These are phyloP conservation scores for Botrytis sinoallii DNA, from an alignment of 2,329 filamentous ascomycete genomes.

Conservation along the genomic window DNA sequence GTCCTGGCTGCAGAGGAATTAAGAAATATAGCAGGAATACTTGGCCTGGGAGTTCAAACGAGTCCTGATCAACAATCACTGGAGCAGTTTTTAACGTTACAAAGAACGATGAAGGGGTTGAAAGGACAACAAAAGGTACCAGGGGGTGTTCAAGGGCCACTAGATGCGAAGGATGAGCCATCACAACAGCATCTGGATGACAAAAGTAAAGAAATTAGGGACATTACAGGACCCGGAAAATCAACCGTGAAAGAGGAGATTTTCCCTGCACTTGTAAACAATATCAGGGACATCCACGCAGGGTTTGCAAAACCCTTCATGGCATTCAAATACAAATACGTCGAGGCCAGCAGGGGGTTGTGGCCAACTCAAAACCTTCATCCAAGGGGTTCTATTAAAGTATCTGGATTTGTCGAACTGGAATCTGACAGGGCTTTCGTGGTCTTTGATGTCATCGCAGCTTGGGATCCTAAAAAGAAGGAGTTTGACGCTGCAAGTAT, in stretches of 20 bases:
- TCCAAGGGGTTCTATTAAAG: conserved; percentile 49
- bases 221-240: conserved; percentile 11
- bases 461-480: conserved; percentile 55
- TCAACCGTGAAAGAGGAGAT: not conserved
- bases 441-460: conserved; percentile 50
- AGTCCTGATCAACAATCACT: conserved; percentile 25
- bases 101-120: conserved; percentile 9
- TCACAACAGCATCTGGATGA: conserved; percentile 21
- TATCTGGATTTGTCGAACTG: conserved; percentile 55
- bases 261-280: not conserved
- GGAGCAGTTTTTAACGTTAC: conserved; percentile 23
- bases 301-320: conserved; percentile 31
- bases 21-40: conserved; percentile 43
- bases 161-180: conserved; percentile 27
- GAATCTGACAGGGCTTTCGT: conserved; percentile 46
- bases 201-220: conserved; percentile 21
- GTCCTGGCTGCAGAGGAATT: conserved; percentile 46
- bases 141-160: conserved; percentile 8
- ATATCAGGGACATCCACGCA: conserved; percentile 21
- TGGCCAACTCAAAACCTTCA: conserved; percentile 44
- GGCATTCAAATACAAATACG: conserved; percentile 34
- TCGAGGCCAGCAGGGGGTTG: conserved; percentile 43
- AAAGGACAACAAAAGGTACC: conserved; percentile 4
- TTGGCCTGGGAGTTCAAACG: conserved; percentile 44
- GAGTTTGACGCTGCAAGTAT: conserved; percentile 38